Conservation (phyloP, 139 green algal species). For the Volvox reticuliferus region DNA sequence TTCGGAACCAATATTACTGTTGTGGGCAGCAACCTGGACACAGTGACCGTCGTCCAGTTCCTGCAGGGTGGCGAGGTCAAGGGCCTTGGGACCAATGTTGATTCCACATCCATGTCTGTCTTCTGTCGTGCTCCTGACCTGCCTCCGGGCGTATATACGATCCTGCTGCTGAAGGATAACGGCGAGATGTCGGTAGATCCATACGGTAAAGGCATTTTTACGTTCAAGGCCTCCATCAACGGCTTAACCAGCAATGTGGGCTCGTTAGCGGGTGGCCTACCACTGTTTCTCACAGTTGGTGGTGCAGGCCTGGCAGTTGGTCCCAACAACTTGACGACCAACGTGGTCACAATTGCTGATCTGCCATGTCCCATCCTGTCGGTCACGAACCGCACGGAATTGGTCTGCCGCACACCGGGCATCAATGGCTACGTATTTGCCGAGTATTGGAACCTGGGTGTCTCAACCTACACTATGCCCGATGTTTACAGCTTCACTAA, state of each 20-base stretch:
- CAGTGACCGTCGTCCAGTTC: neutral
- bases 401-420: constrained; percentile 32
- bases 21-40: neutral
- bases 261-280: constrained; percentile 46
- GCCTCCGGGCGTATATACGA: constrained; percentile 13
- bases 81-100: neutral
- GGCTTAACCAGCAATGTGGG: constrained; percentile 12
- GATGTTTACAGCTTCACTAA: neutral
- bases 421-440: constrained; percentile 39
- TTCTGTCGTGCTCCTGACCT: neutral
- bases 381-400: neutral
- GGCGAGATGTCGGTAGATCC: constrained; percentile 36
- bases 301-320: constrained; percentile 17
- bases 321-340: neutral
- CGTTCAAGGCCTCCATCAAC: neutral
- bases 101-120: neutral
- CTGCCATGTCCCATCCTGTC: constrained; percentile 24
- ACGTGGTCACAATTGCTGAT: constrained; percentile 47
- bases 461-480: constrained; percentile 8
- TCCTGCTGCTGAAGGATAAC: constrained; percentile 12
- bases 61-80: neutral
- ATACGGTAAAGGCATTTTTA: neutral
- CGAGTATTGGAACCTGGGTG: constrained; percentile 56
- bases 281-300: constrained; percentile 18
- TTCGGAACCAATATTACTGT: neutral